Percentiles rank a stretch among this genome's conserved stretches.
These are phyloP conservation scores for Setaria viridis DNA, from an alignment of 202 grass and related monocot species.

Conservation along the genomic window DNA sequence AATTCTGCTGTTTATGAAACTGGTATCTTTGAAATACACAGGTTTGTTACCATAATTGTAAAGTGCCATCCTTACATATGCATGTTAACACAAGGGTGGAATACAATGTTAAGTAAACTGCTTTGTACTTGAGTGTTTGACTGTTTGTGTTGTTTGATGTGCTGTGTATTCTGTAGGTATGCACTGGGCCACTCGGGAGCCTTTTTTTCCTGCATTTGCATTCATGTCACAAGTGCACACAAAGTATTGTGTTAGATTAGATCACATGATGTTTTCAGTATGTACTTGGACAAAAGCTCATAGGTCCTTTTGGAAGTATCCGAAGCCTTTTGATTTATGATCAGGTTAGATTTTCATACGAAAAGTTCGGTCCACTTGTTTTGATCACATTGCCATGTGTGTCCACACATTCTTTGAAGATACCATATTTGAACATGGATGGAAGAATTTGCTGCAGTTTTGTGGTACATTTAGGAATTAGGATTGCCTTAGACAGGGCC, in stretches of 20 bases:
- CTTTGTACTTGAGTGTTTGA: not conserved
- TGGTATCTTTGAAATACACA: not conserved
- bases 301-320: constrained; percentile 12
- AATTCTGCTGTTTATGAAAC: not conserved
- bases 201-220: not conserved
- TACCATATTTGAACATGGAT: constrained; percentile 22
- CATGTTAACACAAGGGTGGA: not conserved
- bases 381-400: not conserved
- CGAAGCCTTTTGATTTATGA: not conserved
- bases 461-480: not conserved
- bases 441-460: not conserved
- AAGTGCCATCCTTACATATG: not conserved
- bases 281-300: constrained; percentile 24
- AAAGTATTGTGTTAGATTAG: not conserved
- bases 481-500: not conserved
- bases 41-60: not conserved
- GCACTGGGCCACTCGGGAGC: not conserved
- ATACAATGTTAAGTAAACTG: not conserved
- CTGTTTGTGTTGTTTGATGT: not conserved
- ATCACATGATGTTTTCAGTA: constrained; percentile 33
- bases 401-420: not conserved
- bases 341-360: not conserved
- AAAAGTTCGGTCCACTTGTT: not conserved
- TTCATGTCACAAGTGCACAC: not conserved
- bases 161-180: not conserved